A percentile compares a stretch with the other conserved stretches of the same genome.
Conservation (phyloP, 192 early-diverging fungal species). For the Linnemannia hyalina region DNA sequence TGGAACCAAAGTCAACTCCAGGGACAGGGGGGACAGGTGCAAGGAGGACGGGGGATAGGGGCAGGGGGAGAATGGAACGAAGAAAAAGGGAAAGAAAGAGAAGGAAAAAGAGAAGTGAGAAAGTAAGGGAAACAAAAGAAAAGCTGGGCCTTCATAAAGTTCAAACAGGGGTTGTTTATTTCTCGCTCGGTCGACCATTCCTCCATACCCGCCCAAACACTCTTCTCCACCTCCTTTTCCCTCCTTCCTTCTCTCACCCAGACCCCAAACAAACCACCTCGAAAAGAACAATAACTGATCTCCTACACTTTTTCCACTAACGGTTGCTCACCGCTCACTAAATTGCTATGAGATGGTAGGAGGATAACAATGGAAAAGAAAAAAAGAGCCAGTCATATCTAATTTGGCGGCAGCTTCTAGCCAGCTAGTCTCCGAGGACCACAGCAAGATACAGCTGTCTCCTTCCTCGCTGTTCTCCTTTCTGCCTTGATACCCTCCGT, state of each 20-base stretch:
- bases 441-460: too few relatives aligned
- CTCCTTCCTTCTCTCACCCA: background rate
- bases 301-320: background rate
- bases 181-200: background rate
- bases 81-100: background rate
- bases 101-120: background rate
- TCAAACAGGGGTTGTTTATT: background rate
- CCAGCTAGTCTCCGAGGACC: background rate
- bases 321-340: background rate
- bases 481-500: too few relatives aligned
- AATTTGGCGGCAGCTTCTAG: background rate
- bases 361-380: background rate
- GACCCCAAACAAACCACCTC: background rate
- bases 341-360: background rate
- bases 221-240: background rate
- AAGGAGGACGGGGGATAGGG: constrained; percentile 4
- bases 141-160: background rate
- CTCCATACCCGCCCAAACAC: background rate
- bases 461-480: too few relatives aligned
- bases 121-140: background rate
- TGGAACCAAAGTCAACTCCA: constrained; percentile 36
- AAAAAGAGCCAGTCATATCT: background rate
- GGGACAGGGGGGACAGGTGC: background rate
- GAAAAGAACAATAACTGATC: background rate
- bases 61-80: background rate